These are phyloP conservation scores for Pleurotus pulmonarius DNA, from an alignment of 768 basidiomycete species.

Conservation along the genomic window DNA sequence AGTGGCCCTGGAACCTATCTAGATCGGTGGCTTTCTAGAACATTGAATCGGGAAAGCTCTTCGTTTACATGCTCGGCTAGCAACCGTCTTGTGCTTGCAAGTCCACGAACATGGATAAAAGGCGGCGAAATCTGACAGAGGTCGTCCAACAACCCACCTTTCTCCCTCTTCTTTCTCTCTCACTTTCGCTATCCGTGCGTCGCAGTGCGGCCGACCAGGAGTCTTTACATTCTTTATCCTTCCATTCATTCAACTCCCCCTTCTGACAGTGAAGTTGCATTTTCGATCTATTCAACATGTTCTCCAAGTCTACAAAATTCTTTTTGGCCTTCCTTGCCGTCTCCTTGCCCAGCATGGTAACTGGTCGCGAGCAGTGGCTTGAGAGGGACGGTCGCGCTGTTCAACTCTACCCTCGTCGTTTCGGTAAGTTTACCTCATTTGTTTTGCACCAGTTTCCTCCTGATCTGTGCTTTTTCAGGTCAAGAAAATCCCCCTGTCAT, in stretches of 20 bases:
- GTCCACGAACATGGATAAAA: neutral
- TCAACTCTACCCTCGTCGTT: slow-evolving; percentile 47
- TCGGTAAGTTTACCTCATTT: slow-evolving; percentile 21
- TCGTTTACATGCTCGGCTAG: neutral
- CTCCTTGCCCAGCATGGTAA: slow-evolving; percentile 16
- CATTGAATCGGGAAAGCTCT: too few species aligned
- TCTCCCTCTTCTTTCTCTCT: neutral
- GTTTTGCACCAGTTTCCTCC: neutral
- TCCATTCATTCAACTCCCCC: slow-evolving; percentile 9
- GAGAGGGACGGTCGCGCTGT: slow-evolving; percentile 45
- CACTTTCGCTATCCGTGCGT: neutral
- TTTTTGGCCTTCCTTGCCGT: slow-evolving; percentile 17
- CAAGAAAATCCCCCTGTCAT: slow-evolving; percentile 48
- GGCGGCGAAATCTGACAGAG: neutral
- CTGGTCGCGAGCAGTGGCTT: slow-evolving; percentile 41
- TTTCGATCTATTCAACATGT: slow-evolving; percentile 16
- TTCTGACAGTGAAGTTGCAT: slow-evolving; percentile 9
- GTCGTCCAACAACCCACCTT: neutral
- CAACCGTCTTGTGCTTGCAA: neutral
- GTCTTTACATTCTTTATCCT: slow-evolving; percentile 6
- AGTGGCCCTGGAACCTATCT: too few species aligned
- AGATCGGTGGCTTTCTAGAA: too few species aligned
- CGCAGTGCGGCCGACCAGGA: slow-evolving; percentile 7
- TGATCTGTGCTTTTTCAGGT: slow-evolving; percentile 8
- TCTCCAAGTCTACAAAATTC: slow-evolving; percentile 15